Base-by-base conservation (phyloP, 139 green algal genomes). In the Astrephomene gubernaculifera region DNA sequence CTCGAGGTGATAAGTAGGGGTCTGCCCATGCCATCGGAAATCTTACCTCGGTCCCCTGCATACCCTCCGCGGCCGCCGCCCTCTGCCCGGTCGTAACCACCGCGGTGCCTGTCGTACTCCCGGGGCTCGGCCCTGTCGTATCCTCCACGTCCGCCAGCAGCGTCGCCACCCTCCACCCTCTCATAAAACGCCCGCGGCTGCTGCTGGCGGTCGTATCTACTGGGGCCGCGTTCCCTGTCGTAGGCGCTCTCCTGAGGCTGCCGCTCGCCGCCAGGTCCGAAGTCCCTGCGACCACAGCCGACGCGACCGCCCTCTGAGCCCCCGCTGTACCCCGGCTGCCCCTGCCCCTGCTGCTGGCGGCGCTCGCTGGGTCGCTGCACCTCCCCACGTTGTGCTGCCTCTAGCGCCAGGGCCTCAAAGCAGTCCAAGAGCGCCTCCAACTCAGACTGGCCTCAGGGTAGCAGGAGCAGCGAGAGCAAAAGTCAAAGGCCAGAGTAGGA, bases 291-390 rank as follows among this genome's bases (percentile, higher is more conserved):
- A 9, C n/a, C 39, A 9, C n/a, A n/a, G n/a, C 60, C 76, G 19
- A 7, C 25, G 1, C 60, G 39, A 21, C 41, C 39, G 57, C 38
- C 14, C 22, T 54, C n/a, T 19, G 31, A 0, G 2, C 35, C n/a
- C 4, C 49, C 71, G 41, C 61, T 64, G 61, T n/a, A n/a, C 19
- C 52, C 35, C 1, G 1, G 52, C 27, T 44, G 33, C 12, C 7
- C 70, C 9, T 76, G 61, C 68, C 64, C 36, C 84, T 93, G 91
- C 68, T 92, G 75, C 27, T 87, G 79, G 35, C 92, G 83, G 25
- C 93, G 89, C 65, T 94, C 86, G 21, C 82, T 91, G 19, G 93
- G 88, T 1, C 92, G 92, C 22, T 90, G 88, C 9, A 88, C 87
- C 21, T 90, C 86, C 8, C 92, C 71, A 0, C 79, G 44, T 52